Base-by-base conservation (phyloP, 2,329 filamentous ascomycete genomes). In the Alternaria sp. region DNA sequence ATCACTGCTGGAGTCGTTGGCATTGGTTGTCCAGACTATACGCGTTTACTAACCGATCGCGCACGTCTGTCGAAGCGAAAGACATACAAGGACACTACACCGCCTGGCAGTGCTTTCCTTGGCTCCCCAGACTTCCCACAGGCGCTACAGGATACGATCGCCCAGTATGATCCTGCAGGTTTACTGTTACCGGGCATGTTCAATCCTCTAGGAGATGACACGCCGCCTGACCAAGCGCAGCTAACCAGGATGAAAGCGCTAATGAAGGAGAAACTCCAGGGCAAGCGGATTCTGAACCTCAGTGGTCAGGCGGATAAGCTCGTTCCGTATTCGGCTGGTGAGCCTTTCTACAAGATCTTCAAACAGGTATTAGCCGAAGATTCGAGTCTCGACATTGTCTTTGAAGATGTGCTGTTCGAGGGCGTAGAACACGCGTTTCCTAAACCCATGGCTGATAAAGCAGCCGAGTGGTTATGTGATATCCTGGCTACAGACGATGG, bases 1-100 rank as follows among this genome's bases (percentile, higher is more conserved):
- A 86, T 98, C 56, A 89, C 85, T n/a, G 89, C 91, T 0, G 93
- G 87, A 1, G 88, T 96, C 7, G 84, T 91, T 3, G 85, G 97
- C 24, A 91, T 98, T 54, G 95, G 94, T 1, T 97, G 93, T 77
- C 93, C 94, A 1, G 94, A 99, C 78, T 97, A 92, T 71, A 87
- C 89, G 64, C 84, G 91, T 76, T 82, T 98, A 16, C 91, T 98
- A 88, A 84, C 83, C 8, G 89, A 94, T 69, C 91, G 95, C 11
- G 94, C 94, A 0, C 83, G 86, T 5, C 82, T 89, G 38, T 90
- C 90, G 0, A 92, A 89, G 70, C 81, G 91, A 11, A 65, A 83
- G 14, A 86, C 87, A 0, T 92, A 86, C 79, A 86, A 84, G 0
- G 76, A 81, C 2, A 83, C 84, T 12, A 81, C 86, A 16, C 82